A percentile compares a stretch with the other conserved stretches of the same genome.
These are phyloP conservation scores for Botrytis hyacinthi DNA, from an alignment of 2,329 filamentous ascomycete species.

Conservation along the genomic window DNA sequence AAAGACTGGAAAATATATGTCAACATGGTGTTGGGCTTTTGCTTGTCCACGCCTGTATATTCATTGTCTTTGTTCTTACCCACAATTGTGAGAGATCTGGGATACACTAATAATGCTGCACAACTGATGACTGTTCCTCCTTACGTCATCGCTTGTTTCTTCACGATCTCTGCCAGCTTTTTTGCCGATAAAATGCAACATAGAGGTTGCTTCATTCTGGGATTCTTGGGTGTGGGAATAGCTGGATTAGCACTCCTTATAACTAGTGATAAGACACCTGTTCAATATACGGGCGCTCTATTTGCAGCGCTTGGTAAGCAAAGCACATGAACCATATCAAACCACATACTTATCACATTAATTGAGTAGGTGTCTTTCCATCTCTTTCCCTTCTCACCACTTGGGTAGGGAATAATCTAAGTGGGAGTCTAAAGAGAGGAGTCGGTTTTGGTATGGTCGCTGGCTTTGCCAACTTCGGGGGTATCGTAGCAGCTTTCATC, in stretches of 20 bases:
- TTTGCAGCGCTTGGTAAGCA: constrained; percentile 63
- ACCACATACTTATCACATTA: neutral
- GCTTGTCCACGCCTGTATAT: constrained; percentile 52
- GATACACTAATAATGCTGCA: constrained; percentile 53
- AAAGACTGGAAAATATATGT: constrained; percentile 55
- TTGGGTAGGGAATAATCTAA: constrained; percentile 84
- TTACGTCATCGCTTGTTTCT: constrained; percentile 60
- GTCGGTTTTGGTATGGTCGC: constrained; percentile 85
- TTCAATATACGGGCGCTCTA: constrained; percentile 81
- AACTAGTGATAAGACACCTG: constrained; percentile 56
- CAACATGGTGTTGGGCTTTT: constrained; percentile 54
- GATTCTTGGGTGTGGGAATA: constrained; percentile 64
- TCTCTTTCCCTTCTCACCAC: constrained; percentile 79
- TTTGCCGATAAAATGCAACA: constrained; percentile 69
- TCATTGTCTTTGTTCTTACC: constrained; percentile 45
- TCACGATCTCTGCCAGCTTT: constrained; percentile 68
- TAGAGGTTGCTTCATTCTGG: constrained; percentile 70
- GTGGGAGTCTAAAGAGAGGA: constrained; percentile 89
- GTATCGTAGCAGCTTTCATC: constrained; percentile 53
- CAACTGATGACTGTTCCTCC: constrained; percentile 51
- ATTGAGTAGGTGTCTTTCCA: constrained; percentile 69
- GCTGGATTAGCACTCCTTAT: constrained; percentile 77
- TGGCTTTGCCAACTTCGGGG: constrained; percentile 87
- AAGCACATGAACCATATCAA: constrained; percentile 18
- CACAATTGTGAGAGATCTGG: constrained; percentile 48